Evolutionary conservation across 495 filamentous ascomycete genomes (phyloP), one percentile per base, ranked within the genome.

Genomic region (Oidiodendron maius): DNA sequence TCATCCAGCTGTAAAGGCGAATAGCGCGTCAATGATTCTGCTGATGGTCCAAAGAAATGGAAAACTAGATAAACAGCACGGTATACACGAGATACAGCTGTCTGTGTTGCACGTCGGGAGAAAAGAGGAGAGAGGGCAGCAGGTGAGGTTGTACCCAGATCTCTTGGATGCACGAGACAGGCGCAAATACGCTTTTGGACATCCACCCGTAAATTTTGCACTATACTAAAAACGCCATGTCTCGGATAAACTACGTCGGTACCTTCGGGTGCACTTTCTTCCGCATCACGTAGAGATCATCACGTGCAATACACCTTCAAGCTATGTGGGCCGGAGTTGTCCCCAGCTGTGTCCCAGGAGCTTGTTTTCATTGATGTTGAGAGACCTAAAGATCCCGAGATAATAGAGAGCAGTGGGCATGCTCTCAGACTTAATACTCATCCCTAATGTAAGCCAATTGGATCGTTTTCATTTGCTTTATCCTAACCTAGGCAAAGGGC

Each of bases 1-100:
- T 56, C 59, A 59, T 59, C 41, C 59, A 59, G 56, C 50, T 45
- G 37, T 15, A 20, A 48, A 16, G 42, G 34, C 10, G 3, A 24
- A 46, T 8, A 30, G 20, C 13, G 22, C 15, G 24, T 46, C 43
- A 46, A 41, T 40, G 34, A 18, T 30, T 30, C 26, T n/a, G n/a
- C n/a, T n/a, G n/a, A n/a, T n/a, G n/a, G n/a, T n/a, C n/a, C n/a
- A n/a, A n/a, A 12, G 12, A 12, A 12, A 30, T 30, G 26, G 26
- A 5, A 12, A 12, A 12, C 5, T 5, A 30, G 26, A 12, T 12
- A 5, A 30, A 30, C 26, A 30, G 12, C 5, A 5, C 26, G 26
- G 5, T 30, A 5, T 5, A 5, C 26, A 5, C 26, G n/a, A n/a
- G n/a, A n/a, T n/a, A 30, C 26, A 30, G 26, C 12, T 12, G 5